Percentiles rank a stretch among this genome's conserved stretches.
These are phyloP conservation scores for Fusarium globosum DNA, from an alignment of 2,329 filamentous ascomycete genomes.

Conservation along the genomic window DNA sequence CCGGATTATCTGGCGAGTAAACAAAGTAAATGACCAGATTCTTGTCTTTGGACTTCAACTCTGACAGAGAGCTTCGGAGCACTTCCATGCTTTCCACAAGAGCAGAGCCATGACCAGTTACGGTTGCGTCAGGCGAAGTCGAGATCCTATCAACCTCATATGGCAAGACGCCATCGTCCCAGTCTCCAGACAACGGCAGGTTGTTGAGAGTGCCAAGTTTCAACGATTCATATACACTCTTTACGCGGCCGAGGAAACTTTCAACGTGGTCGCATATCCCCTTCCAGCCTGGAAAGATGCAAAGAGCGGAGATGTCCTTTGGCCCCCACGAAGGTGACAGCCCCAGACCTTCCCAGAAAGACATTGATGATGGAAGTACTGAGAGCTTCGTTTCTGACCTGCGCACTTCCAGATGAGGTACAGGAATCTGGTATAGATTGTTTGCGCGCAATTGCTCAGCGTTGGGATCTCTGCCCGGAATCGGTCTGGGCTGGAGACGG, in stretches of 20 bases:
- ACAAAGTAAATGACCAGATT: conserved; percentile 83
- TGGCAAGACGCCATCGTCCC: conserved; percentile 59
- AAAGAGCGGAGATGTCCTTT: conserved; percentile 78
- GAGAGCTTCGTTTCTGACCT: conserved; percentile 77
- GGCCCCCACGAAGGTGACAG: conserved; percentile 75
- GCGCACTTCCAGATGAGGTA: conserved; percentile 78
- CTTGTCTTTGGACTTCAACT: conserved; percentile 56
- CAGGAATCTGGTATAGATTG: conserved; percentile 70
- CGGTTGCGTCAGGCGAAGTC: conserved; percentile 54
- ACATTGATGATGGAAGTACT: conserved; percentile 77
- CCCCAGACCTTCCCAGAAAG: conserved; percentile 85
- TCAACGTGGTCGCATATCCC: conserved; percentile 70
- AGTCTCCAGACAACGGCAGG: conserved; percentile 55
- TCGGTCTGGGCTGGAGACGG: conserved; percentile 62
- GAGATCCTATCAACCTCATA: conserved; percentile 61
- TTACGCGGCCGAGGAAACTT: conserved; percentile 74
- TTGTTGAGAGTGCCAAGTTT: conserved; percentile 75
- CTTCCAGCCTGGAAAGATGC: conserved; percentile 74
- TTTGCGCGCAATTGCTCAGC: conserved; percentile 61
- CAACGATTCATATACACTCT: conserved; percentile 77
- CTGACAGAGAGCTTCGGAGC: conserved; percentile 59
- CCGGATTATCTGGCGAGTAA: conserved; percentile 72
- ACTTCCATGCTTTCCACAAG: conserved; percentile 61
- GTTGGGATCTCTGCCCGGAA: conserved; percentile 54
- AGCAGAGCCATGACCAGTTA: conserved; percentile 57